Base-by-base conservation (phyloP, 768 basidiomycete genomes). In the Boletus sp. region DNA sequence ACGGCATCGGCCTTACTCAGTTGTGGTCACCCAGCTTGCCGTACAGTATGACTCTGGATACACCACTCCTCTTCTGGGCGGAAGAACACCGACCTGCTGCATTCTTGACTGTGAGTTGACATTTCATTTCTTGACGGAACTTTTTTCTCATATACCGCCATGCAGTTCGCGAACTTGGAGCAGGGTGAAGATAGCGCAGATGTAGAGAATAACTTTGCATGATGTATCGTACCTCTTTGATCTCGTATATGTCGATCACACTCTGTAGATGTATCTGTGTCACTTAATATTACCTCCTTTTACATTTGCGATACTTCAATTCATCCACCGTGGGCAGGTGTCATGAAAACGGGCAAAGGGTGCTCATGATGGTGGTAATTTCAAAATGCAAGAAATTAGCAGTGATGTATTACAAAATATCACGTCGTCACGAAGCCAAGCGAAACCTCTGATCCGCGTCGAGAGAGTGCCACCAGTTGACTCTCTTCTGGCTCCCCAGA, bases 11-110 rank as follows among this genome's bases (percentile, higher is more conserved):
- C 35, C 77, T 97, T 45, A 96, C 95, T 5, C 93, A 97, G 70
- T 68, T 93, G 58, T 98, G 93, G 92, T 81, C 89, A 8, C 82
- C 91, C 34, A 89, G 76, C 62, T 71, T 95, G 60, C 80, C 83
- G 35, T 98, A 91, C 66, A 80, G 83, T 19, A 88, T 96, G 80
- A 83, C 82, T 29, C 75, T 98, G 55, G 95, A 96, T 68, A 95
- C 91, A n/a, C 95, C 95, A 13, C 77, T 95, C 30, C 75, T 88
- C 55, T 98, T 97, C 83, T 98, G 95, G 95, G 88, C 93, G 1
- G 92, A 95, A 70, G 89, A 92, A 66, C 95, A 98, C 69, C 82
- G 95, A 49, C 94, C 94, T 1, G 88, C 92, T 29, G 93, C 93
- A 4, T 98, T 98, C 84, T 75, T 98, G 64, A 90, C 88, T 40